A percentile compares a stretch with the other conserved stretches of the same genome.
Conservation (phyloP, 1,139 yeast species). For the Blastobotrys petasosporus region DNA sequence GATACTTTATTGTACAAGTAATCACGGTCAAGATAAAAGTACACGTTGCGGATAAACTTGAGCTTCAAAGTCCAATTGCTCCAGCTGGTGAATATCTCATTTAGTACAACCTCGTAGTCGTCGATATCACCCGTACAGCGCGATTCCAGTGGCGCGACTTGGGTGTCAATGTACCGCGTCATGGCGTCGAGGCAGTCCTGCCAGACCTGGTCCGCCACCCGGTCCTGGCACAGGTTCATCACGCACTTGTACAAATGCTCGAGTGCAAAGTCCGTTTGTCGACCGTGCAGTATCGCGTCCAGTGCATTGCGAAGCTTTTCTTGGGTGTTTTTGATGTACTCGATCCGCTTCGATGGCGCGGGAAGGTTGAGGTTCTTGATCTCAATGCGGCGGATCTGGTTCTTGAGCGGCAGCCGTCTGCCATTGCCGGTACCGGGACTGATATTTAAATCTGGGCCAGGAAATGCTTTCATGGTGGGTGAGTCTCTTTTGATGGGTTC, state of each 20-base stretch:
- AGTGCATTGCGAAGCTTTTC: slow-evolving; percentile 22
- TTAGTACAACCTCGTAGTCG: too few species aligned
- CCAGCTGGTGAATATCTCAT: slow-evolving; percentile 22
- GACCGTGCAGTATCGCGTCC: slow-evolving; percentile 20
- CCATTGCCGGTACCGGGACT: slow-evolving; percentile 6
- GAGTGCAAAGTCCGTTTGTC: slow-evolving; percentile 18
- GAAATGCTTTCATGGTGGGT: slow-evolving; percentile 13
- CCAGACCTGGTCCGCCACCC: slow-evolving; percentile 27
- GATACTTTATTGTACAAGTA: slow-evolving; percentile 28
- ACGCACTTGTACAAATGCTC: slow-evolving; percentile 36
- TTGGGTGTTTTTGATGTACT: slow-evolving; percentile 21
- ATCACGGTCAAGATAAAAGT: slow-evolving; percentile 35
- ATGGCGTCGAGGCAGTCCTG: slow-evolving; percentile 19
- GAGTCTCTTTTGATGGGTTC: too few species aligned
- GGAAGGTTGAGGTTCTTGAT: slow-evolving; percentile 13
- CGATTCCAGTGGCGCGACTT: slow-evolving; percentile 11
- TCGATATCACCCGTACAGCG: too few species aligned
- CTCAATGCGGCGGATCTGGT: slow-evolving; percentile 15
- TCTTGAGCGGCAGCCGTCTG: slow-evolving; percentile 12
- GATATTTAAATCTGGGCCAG: slow-evolving; percentile 15
- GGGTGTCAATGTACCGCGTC: slow-evolving; percentile 13
- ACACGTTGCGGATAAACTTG: slow-evolving; percentile 27
- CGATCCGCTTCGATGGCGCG: slow-evolving; percentile 11
- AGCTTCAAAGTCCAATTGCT: slow-evolving; percentile 26
- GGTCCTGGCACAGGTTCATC: slow-evolving; percentile 35